Conservation (phyloP, 2,329 filamentous ascomycete genomes). For the Alternaria rosae region DNA sequence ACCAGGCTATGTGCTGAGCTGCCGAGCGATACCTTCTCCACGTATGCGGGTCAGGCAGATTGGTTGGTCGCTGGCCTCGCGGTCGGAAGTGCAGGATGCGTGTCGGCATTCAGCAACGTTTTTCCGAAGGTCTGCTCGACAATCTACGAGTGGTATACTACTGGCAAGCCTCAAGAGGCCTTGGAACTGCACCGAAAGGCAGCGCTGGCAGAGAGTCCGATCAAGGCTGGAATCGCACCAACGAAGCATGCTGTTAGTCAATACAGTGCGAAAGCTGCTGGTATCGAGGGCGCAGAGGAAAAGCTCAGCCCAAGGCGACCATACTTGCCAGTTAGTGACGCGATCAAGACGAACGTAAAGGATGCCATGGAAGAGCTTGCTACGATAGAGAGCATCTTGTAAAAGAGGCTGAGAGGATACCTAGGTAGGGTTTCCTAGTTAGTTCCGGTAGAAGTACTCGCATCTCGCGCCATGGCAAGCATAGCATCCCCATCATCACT, state of each 20-base stretch:
- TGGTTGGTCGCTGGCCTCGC: conserved; percentile 67
- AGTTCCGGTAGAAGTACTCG: background rate
- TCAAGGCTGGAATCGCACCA: conserved; percentile 70
- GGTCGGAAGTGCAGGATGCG: conserved; percentile 62
- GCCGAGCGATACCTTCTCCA: conserved; percentile 65
- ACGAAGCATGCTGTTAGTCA: conserved; percentile 73
- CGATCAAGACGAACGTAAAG: conserved; percentile 32
- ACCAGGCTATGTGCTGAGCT: conserved; percentile 65
- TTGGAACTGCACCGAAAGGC: conserved; percentile 67
- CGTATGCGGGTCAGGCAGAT: conserved; percentile 76
- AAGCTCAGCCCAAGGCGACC: conserved; percentile 39
- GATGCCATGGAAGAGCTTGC: conserved; percentile 34
- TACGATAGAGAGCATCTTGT: conserved; percentile 33
- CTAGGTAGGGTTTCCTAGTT: background rate
- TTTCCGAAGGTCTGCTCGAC: conserved; percentile 64
- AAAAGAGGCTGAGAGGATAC: background rate
- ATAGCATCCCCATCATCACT: background rate
- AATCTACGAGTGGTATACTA: conserved; percentile 68
- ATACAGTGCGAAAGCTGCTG: conserved; percentile 67
- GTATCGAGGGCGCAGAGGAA: conserved; percentile 47
- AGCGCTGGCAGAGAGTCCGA: conserved; percentile 70
- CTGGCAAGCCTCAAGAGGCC: conserved; percentile 65
- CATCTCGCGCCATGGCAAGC: background rate
- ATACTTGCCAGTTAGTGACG: conserved; percentile 38
- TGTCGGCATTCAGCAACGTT: conserved; percentile 65